These are phyloP conservation scores for Leptodermis oblonga DNA, from an alignment of 257 asterid species.

Conservation along the genomic window DNA sequence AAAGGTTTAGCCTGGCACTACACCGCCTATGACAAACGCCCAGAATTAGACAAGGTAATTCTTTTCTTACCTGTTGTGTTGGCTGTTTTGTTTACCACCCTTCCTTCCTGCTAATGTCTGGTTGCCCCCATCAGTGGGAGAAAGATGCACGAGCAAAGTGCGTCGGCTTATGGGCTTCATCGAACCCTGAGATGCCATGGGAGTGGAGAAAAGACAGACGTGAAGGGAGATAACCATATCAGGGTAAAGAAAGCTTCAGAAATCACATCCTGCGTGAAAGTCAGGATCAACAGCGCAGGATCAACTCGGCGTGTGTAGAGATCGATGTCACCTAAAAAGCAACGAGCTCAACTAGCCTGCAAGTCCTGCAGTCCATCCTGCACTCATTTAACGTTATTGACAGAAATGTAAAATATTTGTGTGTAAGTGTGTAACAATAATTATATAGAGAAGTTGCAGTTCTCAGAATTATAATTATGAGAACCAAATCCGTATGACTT, in stretches of 20 bases:
- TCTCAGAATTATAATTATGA: no score
- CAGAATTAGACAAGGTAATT: constrained; percentile 64
- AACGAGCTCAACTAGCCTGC: not conserved
- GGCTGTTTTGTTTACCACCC: not conserved
- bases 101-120: not conserved
- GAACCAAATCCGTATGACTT: not conserved
- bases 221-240: constrained; percentile 39
- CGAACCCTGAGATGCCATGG: constrained; percentile 98
- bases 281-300: not conserved
- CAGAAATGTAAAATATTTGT: not conserved
- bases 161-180: constrained; percentile 68
- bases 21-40: constrained; percentile 73
- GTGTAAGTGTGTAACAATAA: not conserved
- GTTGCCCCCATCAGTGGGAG: constrained; percentile 60
- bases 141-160: constrained; percentile 75
- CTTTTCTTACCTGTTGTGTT: not conserved
- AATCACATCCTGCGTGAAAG: constrained; percentile 1
- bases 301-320: not conserved
- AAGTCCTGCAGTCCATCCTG: not conserved
- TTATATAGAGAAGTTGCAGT: no score
- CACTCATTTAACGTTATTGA: not conserved
- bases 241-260: not conserved
- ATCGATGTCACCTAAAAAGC: not conserved
- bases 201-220: constrained; percentile 92
- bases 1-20: constrained; percentile 95